A percentile compares a stretch with the other conserved stretches of the same genome.
Conservation (phyloP, 106 monocot genomes). For the Platanthera guangdongensis region DNA sequence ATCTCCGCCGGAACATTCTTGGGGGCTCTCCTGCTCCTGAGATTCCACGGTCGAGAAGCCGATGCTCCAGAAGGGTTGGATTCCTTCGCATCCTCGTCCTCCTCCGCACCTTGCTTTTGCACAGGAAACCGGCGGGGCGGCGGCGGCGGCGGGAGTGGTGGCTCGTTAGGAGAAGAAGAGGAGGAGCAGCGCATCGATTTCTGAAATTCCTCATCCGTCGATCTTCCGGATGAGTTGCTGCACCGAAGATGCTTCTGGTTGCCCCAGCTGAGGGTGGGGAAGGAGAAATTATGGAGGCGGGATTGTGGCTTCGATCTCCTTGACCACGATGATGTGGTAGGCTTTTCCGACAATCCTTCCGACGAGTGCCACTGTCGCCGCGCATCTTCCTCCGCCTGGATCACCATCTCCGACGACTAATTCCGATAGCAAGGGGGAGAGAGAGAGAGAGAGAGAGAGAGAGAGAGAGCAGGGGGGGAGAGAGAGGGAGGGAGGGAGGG, state of each 20-base stretch:
- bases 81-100: conserved; percentile 5
- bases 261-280: conserved; percentile 17
- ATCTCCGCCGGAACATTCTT: conserved; percentile 9
- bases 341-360: conserved; percentile 11
- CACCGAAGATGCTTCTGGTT: conserved; percentile 20
- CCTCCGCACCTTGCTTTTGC: conserved; percentile 3
- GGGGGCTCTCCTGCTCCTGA: conserved; percentile 16
- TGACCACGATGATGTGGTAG: background rate
- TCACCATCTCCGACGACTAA: conserved; percentile 12
- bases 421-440: background rate
- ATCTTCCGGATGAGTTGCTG: conserved; percentile 7
- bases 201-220: background rate
- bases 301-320: background rate
- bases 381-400: conserved; percentile 4
- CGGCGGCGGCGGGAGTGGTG: background rate
- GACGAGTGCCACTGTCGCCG: background rate
- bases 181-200: background rate
- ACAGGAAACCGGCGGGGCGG: background rate
- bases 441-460: background rate
- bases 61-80: background rate
- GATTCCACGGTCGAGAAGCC: conserved; percentile 13
- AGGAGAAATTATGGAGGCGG: conserved; percentile 24
- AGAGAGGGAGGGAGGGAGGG: background rate
- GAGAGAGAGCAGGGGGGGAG: background rate
- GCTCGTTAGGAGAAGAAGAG: background rate